These are phyloP conservation scores for Sclerotinia subarctica DNA, from an alignment of 2,329 filamentous ascomycete genomes.

Conservation along the genomic window DNA sequence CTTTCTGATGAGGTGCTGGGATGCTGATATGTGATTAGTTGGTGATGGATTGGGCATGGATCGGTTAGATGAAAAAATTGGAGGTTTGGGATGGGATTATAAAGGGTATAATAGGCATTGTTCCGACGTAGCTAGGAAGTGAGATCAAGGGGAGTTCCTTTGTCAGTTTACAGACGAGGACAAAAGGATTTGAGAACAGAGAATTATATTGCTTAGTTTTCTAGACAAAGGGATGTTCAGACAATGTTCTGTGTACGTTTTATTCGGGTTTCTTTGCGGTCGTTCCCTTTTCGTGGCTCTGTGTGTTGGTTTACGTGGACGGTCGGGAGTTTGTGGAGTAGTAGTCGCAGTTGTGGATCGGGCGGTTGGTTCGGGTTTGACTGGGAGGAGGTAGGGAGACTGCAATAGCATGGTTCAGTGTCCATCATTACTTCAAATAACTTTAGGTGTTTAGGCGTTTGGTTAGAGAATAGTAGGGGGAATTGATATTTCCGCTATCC, in stretches of 20 bases:
- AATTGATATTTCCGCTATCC: no score
- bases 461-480: no score
- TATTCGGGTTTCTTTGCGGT: not conserved
- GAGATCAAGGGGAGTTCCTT: not conserved
- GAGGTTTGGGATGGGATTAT: not conserved
- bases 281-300: not conserved
- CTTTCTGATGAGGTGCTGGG: not conserved
- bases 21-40: not conserved
- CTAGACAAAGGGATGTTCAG: not conserved
- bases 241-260: no score
- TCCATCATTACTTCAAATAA: no score
- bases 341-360: not conserved
- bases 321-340: no score
- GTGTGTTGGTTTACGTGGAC: no score
- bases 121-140: not conserved
- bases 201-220: not conserved
- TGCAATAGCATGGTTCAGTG: no score
- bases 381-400: no score
- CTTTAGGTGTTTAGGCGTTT: no score
- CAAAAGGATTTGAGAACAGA: not conserved
- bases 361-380: no score
- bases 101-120: not conserved
- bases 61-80: no score
- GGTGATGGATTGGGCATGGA: not conserved
- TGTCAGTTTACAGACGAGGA: not conserved